These are phyloP conservation scores for Phytophthora capsici DNA, from an alignment of 352 stramenopile genomes.

Conservation along the genomic window DNA sequence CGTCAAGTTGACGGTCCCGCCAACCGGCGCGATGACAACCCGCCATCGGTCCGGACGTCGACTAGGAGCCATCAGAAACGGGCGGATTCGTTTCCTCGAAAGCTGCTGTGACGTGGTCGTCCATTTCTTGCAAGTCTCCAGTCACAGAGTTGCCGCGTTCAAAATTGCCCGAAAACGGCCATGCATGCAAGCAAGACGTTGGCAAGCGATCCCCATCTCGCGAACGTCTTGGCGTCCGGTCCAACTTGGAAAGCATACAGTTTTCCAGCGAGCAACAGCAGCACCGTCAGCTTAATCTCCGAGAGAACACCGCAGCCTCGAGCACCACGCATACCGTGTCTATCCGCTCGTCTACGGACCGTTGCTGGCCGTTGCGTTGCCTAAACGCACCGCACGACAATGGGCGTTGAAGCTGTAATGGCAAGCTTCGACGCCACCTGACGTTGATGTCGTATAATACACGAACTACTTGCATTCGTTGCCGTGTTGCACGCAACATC, in stretches of 20 bases:
- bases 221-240: not conserved
- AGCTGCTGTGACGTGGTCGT: slow-evolving; percentile 2
- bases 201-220: slow-evolving; percentile 4
- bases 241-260: not conserved
- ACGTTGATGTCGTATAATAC: not conserved
- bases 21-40: slow-evolving; percentile 28
- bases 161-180: not conserved
- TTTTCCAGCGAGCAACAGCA: not conserved
- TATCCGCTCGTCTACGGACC: slow-evolving; percentile 5
- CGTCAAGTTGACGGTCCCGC: slow-evolving; percentile 2
- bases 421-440: not conserved
- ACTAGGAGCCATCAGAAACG: slow-evolving; percentile 23
- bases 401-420: not conserved
- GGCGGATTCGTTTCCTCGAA: slow-evolving; percentile 10
- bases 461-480: not conserved
- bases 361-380: slow-evolving; percentile 5
- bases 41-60: slow-evolving; percentile 32
- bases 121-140: slow-evolving; percentile 13
- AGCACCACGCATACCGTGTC: not conserved
- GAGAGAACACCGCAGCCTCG: too few relatives aligned
- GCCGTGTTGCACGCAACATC: not conserved
- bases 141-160: slow-evolving; percentile 17
- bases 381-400: slow-evolving; percentile 1
- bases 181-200: slow-evolving; percentile 7
- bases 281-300: too few relatives aligned